These are phyloP conservation scores for Salvia rosmarinus DNA, from an alignment of 257 asterid species.

Conservation along the genomic window DNA sequence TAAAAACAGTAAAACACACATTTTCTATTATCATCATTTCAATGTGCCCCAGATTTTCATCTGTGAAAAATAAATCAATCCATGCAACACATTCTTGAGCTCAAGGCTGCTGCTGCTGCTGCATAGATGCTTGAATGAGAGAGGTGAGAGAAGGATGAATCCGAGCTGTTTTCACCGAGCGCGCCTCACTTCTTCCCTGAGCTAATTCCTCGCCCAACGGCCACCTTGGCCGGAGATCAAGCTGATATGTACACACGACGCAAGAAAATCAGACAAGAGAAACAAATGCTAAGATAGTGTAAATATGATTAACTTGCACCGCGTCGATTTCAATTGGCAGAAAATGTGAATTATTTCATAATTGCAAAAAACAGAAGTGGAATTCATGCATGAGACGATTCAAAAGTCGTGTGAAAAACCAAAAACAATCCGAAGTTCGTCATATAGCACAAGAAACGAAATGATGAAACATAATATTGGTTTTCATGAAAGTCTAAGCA, in stretches of 20 bases:
- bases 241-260: slow-evolving; percentile 46
- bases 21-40: not conserved
- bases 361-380: too few species aligned
- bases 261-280: slow-evolving; percentile 9
- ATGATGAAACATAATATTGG: not conserved
- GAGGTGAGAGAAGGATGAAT: slow-evolving; percentile 96
- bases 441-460: not conserved
- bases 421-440: too few species aligned
- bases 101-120: slow-evolving; percentile 34
- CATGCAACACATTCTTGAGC: slow-evolving; percentile 11
- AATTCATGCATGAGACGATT: too few species aligned
- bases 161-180: slow-evolving; percentile 77
- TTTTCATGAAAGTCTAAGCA: not conserved
- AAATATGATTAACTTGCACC: not conserved
- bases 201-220: slow-evolving; percentile 90
- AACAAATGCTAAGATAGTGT: not conserved
- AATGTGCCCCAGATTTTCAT: not conserved
- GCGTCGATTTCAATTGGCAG: too few species aligned
- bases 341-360: too few species aligned
- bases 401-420: too few species aligned
- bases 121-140: slow-evolving; percentile 65
- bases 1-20: not conserved
- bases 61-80: not conserved
- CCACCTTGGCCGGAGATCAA: slow-evolving; percentile 97
- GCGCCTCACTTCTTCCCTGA: slow-evolving; percentile 90